Conservation (phyloP, 768 basidiomycete genomes). For the Baorangia bicolor region DNA sequence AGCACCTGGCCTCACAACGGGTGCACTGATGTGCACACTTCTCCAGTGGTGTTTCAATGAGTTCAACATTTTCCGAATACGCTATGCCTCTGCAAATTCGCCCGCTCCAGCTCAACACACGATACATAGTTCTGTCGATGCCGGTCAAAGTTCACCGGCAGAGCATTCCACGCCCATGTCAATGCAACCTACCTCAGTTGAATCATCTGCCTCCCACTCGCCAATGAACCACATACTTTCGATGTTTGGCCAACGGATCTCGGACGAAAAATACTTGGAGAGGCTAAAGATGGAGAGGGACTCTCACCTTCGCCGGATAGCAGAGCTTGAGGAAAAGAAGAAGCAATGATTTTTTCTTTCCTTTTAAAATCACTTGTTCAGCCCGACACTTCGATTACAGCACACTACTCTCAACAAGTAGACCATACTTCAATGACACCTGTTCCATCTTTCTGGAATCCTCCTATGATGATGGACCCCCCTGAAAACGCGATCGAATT, state of each 20-base stretch:
- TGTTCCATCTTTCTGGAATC: conserved; percentile 53
- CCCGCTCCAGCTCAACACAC: neutral
- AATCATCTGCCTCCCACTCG: conserved; percentile 5
- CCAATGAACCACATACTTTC: conserved; percentile 40
- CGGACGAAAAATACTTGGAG: conserved; percentile 71
- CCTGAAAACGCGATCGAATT: conserved; percentile 57
- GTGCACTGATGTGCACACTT: conserved; percentile 53
- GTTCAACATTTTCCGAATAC: conserved; percentile 56
- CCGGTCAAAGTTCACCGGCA: neutral
- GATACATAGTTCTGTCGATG: neutral
- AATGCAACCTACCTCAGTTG: conserved; percentile 15
- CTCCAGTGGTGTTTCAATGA: conserved; percentile 76
- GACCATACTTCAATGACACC: conserved; percentile 67
- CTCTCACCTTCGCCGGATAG: conserved; percentile 53
- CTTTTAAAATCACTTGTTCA: neutral
- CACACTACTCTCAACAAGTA: conserved; percentile 3
- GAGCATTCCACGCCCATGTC: conserved; percentile 2
- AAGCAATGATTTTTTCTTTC: conserved; percentile 7
- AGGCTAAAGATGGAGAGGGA: conserved; percentile 59
- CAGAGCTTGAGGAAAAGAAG: conserved; percentile 48
- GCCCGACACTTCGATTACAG: neutral
- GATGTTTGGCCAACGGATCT: conserved; percentile 41
- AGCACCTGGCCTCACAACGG: conserved; percentile 58
- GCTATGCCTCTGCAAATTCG: conserved; percentile 44
- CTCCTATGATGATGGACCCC: conserved; percentile 56